Percentiles rank a stretch among this genome's conserved stretches.
phyloP scores from a whole-genome alignment of 129 eudicot genomes.

The Tagetes patula region DNA sequence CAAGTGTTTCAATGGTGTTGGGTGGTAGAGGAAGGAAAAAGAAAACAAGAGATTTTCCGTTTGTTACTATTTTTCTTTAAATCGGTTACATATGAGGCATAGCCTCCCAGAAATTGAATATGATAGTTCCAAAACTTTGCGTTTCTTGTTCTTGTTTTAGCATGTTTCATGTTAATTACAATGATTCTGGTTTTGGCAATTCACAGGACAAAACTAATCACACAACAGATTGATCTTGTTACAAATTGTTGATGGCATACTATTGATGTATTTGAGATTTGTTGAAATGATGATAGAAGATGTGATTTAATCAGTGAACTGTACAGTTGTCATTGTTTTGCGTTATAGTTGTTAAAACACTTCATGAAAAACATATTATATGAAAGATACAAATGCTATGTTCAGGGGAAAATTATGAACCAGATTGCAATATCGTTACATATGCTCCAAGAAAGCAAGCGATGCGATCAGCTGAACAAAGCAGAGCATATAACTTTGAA shows the following conservation, averaged over 20 bases:
- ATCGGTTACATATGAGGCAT: background rate
- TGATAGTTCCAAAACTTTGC: conserved; percentile 4
- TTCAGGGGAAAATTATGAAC: conserved; percentile 5
- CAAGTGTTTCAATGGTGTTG: conserved; percentile 25
- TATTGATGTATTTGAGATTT: background rate
- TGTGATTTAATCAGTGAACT: background rate
- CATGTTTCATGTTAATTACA: conserved; percentile 7
- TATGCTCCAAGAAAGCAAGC: conserved; percentile 9
- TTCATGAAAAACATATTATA: conserved; percentile 15
- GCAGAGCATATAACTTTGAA: conserved; percentile 3
- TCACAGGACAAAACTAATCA: background rate
- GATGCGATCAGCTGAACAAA: background rate
- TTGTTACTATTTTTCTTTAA: background rate
- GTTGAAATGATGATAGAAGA: background rate
- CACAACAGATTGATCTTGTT: background rate
- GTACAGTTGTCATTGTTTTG: conserved; percentile 10
- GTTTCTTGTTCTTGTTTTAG: conserved; percentile 8
- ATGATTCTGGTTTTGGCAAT: conserved; percentile 2
- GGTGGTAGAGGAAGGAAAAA: conserved; percentile 1
- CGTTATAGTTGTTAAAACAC: conserved; percentile 4
- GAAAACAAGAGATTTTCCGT: background rate
- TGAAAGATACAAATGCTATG: background rate
- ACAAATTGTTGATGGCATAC: background rate
- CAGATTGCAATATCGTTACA: conserved; percentile 13
- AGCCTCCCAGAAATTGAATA: background rate